These are phyloP conservation scores for Ustilago crameri DNA, from an alignment of 1,284 basidiomycete species.

Conservation along the genomic window DNA sequence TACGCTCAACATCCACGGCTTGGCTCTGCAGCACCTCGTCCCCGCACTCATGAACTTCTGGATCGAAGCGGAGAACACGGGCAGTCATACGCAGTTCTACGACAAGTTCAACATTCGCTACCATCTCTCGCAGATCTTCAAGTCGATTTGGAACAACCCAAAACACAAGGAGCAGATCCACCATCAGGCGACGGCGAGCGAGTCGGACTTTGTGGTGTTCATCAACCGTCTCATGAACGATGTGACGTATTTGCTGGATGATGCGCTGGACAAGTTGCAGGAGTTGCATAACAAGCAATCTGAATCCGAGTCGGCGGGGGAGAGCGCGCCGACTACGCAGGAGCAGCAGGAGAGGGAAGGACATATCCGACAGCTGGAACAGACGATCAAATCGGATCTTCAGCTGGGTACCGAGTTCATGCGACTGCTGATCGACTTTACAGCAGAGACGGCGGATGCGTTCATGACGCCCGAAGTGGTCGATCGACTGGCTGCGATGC, in stretches of 20 bases:
- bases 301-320: conserved; percentile 76
- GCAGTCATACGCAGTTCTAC: conserved; percentile 97
- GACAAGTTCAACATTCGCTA: conserved; percentile 88
- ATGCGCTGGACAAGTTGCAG: conserved; percentile 86
- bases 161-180: conserved; percentile 63
- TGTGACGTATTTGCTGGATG: conserved; percentile 97
- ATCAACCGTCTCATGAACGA: conserved; percentile 99
- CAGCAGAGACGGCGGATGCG: conserved; percentile 86
- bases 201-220: conserved; percentile 77
- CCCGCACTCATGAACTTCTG: conserved; percentile 93
- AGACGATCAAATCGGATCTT: conserved; percentile 85
- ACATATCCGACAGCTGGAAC: conserved; percentile 82
- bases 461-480: conserved; percentile 98
- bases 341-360: conserved; percentile 86
- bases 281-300: conserved; percentile 87
- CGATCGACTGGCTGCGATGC: conserved; percentile 92
- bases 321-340: conserved; percentile 73
- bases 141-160: conserved; percentile 64
- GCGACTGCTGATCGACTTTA: conserved; percentile 88
- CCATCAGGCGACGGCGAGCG: conserved; percentile 43
- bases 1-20: conserved; percentile 82
- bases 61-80: conserved; percentile 96
- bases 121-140: conserved; percentile 65
- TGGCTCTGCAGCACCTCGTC: conserved; percentile 89
- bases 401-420: conserved; percentile 88